Conservation (phyloP, 1,139 yeast species). For the Candida pseudoviswanathii region DNA sequence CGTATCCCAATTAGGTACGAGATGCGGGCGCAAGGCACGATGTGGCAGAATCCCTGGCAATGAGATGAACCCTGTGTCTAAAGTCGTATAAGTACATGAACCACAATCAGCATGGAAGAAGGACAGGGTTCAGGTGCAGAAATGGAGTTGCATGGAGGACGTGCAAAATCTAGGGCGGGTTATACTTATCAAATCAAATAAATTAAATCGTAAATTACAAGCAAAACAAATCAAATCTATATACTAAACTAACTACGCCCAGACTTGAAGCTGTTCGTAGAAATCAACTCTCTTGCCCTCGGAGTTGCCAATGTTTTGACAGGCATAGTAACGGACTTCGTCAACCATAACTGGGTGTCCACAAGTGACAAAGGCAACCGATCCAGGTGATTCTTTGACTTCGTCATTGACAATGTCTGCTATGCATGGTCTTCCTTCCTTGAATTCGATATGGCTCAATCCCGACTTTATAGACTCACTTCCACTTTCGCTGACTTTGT, state of each 20-base stretch:
- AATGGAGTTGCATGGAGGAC: too few species aligned
- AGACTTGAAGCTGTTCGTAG: constrained; percentile 12
- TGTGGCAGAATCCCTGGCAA: too few species aligned
- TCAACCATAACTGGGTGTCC: constrained; percentile 55
- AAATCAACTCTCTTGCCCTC: constrained; percentile 16
- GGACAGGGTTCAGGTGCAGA: too few species aligned
- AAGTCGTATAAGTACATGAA: too few species aligned
- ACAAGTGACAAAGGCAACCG: constrained; percentile 49
- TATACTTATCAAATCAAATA: too few species aligned
- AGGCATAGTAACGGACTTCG: constrained; percentile 38
- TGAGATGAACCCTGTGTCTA: too few species aligned
- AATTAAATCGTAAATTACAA: too few species aligned
- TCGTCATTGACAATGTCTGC: constrained; percentile 25
- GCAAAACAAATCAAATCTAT: too few species aligned
- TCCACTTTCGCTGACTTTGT: constrained; percentile 17
- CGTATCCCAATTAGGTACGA: too few species aligned
- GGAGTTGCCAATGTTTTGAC: constrained; percentile 24
- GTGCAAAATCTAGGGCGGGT: too few species aligned
- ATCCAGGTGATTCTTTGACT: constrained; percentile 34
- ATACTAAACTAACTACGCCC: constrained; percentile 6
- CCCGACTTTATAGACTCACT: constrained; percentile 17
- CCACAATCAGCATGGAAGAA: too few species aligned
- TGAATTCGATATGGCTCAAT: constrained; percentile 26
- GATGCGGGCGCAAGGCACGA: too few species aligned
- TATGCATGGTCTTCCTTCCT: constrained; percentile 34